Percentiles rank a stretch among this genome's conserved stretches.
Conservation (phyloP, 108 stramenopile genomes). For the Mediolabrus comicus region DNA sequence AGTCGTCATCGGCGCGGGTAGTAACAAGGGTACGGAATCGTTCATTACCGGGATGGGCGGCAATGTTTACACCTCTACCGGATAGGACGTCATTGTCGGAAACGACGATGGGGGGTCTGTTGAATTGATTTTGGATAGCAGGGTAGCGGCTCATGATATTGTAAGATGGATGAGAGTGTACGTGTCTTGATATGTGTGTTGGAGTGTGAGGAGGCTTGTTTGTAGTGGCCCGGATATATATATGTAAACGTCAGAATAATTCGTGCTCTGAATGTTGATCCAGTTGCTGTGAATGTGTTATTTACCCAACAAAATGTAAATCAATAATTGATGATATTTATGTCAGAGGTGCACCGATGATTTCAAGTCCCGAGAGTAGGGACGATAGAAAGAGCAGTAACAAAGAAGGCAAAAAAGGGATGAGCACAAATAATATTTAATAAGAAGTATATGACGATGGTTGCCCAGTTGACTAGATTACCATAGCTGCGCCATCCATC, state of each 20-base stretch:
- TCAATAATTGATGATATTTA: too few species aligned
- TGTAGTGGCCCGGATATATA: too few species aligned
- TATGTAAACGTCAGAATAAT: too few species aligned
- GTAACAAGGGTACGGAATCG: conserved; percentile 74
- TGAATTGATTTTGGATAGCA: conserved; percentile 7
- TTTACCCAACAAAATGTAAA: background rate
- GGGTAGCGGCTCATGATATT: conserved; percentile 7
- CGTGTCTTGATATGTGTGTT: background rate
- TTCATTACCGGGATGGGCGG: conserved; percentile 77
- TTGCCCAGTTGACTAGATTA: too few species aligned
- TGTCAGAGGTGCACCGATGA: too few species aligned
- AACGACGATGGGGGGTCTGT: conserved; percentile 47
- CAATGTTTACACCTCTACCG: conserved; percentile 80
- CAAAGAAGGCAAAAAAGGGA: background rate
- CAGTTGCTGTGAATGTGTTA: background rate
- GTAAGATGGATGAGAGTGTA: background rate
- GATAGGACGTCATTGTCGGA: conserved; percentile 75
- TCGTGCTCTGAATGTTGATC: too few species aligned
- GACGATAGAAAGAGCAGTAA: too few species aligned
- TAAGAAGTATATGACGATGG: too few species aligned
- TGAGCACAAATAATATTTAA: background rate
- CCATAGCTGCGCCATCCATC: too few species aligned
- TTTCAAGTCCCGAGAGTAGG: too few species aligned
- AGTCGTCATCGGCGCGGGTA: conserved; percentile 53
- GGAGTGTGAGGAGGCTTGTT: too few species aligned